These are phyloP conservation scores for Sanguinoderma infundibulare DNA, from an alignment of 1,284 basidiomycete species.

Conservation along the genomic window DNA sequence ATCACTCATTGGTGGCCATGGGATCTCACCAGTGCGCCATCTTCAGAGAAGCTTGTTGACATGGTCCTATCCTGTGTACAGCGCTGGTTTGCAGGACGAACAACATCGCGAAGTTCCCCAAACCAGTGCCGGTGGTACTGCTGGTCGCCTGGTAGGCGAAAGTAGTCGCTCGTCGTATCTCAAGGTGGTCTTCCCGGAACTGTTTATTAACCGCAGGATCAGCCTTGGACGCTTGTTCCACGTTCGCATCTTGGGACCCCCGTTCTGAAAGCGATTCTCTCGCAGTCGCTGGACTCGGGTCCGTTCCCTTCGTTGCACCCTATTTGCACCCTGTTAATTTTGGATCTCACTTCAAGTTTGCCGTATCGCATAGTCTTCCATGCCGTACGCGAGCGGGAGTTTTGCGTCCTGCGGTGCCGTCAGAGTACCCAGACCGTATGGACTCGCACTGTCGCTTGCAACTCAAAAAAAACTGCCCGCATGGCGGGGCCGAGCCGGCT, in stretches of 20 bases:
- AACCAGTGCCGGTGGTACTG: neutral
- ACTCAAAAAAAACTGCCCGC: too few relatives aligned
- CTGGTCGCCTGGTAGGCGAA: neutral
- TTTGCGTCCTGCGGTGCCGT: neutral
- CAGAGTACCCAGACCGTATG: too few relatives aligned
- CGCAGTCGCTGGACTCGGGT: too few relatives aligned
- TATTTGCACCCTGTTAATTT: too few relatives aligned
- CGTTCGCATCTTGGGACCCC: neutral
- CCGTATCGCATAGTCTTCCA: too few relatives aligned
- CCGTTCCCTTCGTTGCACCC: too few relatives aligned
- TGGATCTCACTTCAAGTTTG: too few relatives aligned
- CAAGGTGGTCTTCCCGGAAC: too few relatives aligned
- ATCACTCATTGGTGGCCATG: neutral
- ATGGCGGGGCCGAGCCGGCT: too few relatives aligned
- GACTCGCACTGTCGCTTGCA: too few relatives aligned
- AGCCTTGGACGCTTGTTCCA: neutral
- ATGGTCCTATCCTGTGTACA: conserved; percentile 1
- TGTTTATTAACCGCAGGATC: neutral
- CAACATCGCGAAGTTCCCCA: neutral
- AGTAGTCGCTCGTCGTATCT: neutral
- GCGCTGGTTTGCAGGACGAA: neutral
- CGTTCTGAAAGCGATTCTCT: neutral
- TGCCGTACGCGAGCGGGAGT: too few relatives aligned
- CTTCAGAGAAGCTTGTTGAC: neutral
- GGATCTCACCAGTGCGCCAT: neutral